Base-by-base conservation (phyloP, 2,329 filamentous ascomycete genomes). In the Aureobasidium pullulans region DNA sequence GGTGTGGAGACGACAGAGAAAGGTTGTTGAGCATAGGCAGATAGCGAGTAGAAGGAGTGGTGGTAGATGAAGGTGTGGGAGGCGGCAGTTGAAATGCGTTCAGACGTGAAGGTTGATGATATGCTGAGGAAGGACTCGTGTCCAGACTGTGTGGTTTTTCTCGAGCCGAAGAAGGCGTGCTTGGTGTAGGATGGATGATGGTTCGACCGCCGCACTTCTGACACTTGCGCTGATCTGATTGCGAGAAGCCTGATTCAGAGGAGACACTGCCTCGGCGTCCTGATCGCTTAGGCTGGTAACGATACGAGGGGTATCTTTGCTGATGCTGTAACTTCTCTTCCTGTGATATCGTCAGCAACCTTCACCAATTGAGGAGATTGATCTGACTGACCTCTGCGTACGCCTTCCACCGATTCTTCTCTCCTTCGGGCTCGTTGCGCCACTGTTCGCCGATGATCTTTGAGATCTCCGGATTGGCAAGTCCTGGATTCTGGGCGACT, bases 381-480 rank as follows among this genome's bases (percentile, higher is more conserved):
- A 10, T 16, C 7, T 37, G 6, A 32, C 73, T 65, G 75, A 87
- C 89, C 75, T 95, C 90, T 62, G 94, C 94, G 60, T 96, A 82
- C 62, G 82, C 81, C 73, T 94, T 96, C 94, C 94, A 99, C 71
- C 86, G 82, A 64, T 85, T 83, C 75, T 96, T 96, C 60, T 86
- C 81, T 57, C 88, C 84, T 28, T 87, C 81, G 4, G 85, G 76
- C 69, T 95, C 86, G 59, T 85, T 82, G 68, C 87, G 85, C 94
- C 94, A 99, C 82, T 92, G 87, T 71, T 90, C 84, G 56, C 93
- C 93, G 66, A 97, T 96, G 67, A 97, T 95, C 75, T 96, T 96
- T 64, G 93, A 96, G 67, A 97, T 96, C 56, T 96, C 90, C 3
- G 93, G 93, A 73, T 97, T 97, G 47, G 92, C 86, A 64, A 96